Conservation (phyloP, 345 rosid genomes). For the Salix brachista region DNA sequence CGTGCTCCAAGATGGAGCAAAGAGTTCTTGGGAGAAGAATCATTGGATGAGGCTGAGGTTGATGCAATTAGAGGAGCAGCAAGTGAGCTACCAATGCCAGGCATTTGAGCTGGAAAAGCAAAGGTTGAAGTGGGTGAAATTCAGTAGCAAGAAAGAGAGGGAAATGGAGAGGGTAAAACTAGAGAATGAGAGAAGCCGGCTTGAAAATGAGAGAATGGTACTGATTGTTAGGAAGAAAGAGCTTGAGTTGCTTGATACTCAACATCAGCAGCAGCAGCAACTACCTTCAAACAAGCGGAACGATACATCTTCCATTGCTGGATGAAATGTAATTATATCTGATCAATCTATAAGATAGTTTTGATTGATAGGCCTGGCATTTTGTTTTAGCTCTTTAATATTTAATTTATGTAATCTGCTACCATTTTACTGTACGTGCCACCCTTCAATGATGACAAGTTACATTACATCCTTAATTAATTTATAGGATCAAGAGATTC, state of each 20-base stretch:
- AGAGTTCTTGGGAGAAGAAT: slow-evolving; percentile 77
- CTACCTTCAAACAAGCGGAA: slow-evolving; percentile 52
- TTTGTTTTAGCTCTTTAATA: not conserved
- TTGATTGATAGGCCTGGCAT: not conserved
- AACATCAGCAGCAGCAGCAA: slow-evolving; percentile 38
- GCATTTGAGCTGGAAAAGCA: slow-evolving; percentile 84
- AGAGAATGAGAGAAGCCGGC: slow-evolving; percentile 56
- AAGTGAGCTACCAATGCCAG: slow-evolving; percentile 52
- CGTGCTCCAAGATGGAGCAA: slow-evolving; percentile 50
- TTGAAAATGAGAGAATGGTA: slow-evolving; percentile 77
- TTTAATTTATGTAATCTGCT: not conserved
- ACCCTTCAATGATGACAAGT: not conserved
- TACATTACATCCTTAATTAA: not conserved
- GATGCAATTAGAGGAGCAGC: slow-evolving; percentile 70
- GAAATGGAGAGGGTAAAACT: slow-evolving; percentile 90
- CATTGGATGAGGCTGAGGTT: slow-evolving; percentile 67
- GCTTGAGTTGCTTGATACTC: slow-evolving; percentile 51
- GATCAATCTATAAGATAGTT: not conserved
- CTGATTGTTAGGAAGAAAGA: slow-evolving; percentile 62
- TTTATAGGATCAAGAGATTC: not conserved
- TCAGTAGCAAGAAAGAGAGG: slow-evolving; percentile 81
- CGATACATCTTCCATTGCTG: slow-evolving; percentile 59
- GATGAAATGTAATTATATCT: slow-evolving; percentile 20
- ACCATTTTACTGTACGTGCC: not conserved
- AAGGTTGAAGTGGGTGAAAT: slow-evolving; percentile 86